Evolutionary conservation across 441 rosid genomes (phyloP).

Genomic region (Populus hybrid): DNA sequence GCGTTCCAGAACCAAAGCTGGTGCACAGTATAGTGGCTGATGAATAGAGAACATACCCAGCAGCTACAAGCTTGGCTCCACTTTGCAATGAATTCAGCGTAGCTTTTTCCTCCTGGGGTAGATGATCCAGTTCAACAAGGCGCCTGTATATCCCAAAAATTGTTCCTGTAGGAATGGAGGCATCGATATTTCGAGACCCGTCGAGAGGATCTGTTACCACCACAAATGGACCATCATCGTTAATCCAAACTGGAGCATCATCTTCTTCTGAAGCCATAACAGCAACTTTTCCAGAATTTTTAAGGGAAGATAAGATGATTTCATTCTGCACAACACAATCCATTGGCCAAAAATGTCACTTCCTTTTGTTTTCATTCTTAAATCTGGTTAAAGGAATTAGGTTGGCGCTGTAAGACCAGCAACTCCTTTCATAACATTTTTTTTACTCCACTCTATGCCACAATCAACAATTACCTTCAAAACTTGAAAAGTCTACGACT

Average conservation of each 20-base stretch:
- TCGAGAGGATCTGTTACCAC: slow-evolving; percentile 94
- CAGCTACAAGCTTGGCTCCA: slow-evolving; percentile 73
- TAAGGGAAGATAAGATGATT: slow-evolving; percentile 69
- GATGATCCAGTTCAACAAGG: slow-evolving; percentile 73
- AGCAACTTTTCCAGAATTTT: slow-evolving; percentile 81
- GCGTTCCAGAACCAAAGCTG: slow-evolving; percentile 88
- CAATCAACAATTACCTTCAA: background rate
- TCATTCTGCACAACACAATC: slow-evolving; percentile 57
- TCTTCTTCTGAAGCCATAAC: slow-evolving; percentile 97
- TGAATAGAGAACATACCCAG: slow-evolving; percentile 87
- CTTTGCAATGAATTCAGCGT: slow-evolving; percentile 74
- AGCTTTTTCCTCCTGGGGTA: slow-evolving; percentile 70
- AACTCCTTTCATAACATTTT: background rate
- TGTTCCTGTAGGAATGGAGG: slow-evolving; percentile 93
- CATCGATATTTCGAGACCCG: slow-evolving; percentile 91
- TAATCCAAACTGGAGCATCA: slow-evolving; percentile 72
- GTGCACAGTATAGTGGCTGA: slow-evolving; percentile 85
- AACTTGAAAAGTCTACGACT: background rate
- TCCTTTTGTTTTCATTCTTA: background rate
- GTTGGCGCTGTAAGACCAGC: background rate
- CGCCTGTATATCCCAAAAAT: slow-evolving; percentile 78
- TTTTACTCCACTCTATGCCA: background rate
- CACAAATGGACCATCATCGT: slow-evolving; percentile 67
- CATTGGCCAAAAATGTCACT: background rate
- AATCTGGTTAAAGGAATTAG: background rate